Evolutionary conservation across 2,329 filamentous ascomycete species (phyloP), one percentile per base, ranked within the genome.

Genomic region (Aspergillus sergii): DNA sequence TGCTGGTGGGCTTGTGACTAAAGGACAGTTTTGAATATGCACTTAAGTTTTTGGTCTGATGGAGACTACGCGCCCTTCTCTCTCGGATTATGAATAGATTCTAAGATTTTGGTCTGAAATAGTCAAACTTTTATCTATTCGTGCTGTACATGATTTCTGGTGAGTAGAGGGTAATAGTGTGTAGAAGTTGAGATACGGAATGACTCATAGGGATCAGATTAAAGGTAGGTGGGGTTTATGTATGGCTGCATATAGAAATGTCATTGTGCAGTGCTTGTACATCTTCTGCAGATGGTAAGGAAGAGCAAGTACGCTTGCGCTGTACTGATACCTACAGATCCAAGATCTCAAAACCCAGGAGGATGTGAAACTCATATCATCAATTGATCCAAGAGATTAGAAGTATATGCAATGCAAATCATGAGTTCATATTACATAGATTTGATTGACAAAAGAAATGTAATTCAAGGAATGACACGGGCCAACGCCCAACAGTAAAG

Each of bases 391-490:
- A 11, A 21, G 28, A 8, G 28, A 30, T 53, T 55, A 30, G 30
- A 12, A 41, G 45, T 55, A 62, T 62, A 46, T 54, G 53, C 43
- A 54, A 54, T 64, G 46, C 51, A 51, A 66, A 26, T 45, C 50
- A 50, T 60, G 34, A 28, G 43, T 39, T 43, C 28, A 21, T 62
- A 54, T 57, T 34, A 34, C 54, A 64, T 36, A 55, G 32, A 45
- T 14, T 50, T 26, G 54, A 60, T 51, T 21, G 28, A 59, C 53
- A 63, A 48, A 65, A 51, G 60, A 65, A 65, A 63, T 60, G 58
- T 60, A 59, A 64, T 63, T 64, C 34, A 60, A 61, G 30, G 63
- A 65, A 53, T 63, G 64, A 36, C 41, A n/a, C 21, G 26, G 54
- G 16, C 54, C 26, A 34, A 11, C n/a, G 48, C 28, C 48, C 7